Base-by-base conservation (phyloP, 116 monocot species). In the Papilionanthe hybrid region DNA sequence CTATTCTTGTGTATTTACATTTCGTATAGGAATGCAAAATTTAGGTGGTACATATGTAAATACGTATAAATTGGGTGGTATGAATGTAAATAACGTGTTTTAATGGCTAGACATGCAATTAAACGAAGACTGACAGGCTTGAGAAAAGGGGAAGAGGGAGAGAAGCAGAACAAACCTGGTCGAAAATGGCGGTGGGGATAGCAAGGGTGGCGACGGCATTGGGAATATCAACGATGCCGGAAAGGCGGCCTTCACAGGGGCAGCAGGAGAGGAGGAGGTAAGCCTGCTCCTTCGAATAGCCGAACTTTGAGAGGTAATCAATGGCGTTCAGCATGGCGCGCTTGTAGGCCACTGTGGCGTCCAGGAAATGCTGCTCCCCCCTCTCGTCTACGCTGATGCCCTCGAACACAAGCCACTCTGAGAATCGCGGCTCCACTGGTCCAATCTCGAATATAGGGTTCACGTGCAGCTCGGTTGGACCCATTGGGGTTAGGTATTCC, bases 371-470 rank as follows among this genome's bases (percentile, higher is more conserved):
- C 80, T 94, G 94, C 77, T 81, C 58, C 65, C 94, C 94, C 25
- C 84, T 42, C 83, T 94, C 94, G 27, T 94, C 94, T 0, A 94
- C 94, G 76, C 92, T 92, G 71, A 94, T 94, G 10, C 94, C 94
- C 74, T 94, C 94, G 58, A 94, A 94, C 13, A 94, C 92, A 4
- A 94, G 81, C 92, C 92, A 92, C 48, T 94, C 94, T 20, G 90
- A 88, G 85, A 92, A 94, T 53, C 88, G 82, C 10, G 94, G 94
- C 81, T 94, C 94, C 53, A 94, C 86, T 17, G 94, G 94, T 10
- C 94, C 92, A 25, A 89, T 90, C 83, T 94, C 90, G 72, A 94
- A 94, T 73, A 94, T 92, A 0, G 94, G 94, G 69, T 83, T 94
- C 69, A 94, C 94, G 65, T 94, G 92, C 37, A 94, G 84, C 2